Evolutionary conservation across 176 grass and related monocot species (phyloP), one percentile per base, ranked within the genome.

Genomic region (Melocanna baccifera): DNA sequence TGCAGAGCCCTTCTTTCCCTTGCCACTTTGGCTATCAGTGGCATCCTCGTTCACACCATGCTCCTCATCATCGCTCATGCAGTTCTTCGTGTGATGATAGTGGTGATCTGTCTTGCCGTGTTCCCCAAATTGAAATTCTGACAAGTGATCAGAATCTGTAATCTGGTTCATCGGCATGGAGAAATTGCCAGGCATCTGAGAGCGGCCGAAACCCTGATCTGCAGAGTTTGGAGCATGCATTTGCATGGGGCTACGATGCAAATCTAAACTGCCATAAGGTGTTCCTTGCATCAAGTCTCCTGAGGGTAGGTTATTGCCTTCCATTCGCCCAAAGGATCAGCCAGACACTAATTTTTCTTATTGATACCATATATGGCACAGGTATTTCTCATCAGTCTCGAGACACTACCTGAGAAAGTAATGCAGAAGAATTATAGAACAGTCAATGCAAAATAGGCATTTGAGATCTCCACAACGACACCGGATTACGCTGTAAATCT

Each of bases 1-100:
- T 5, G 89, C 84, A 77, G 86, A 80, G 42, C 59, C 78, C 79
- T 92, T 99, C 62, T 83, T 96, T 42, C 48, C 81, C 67, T 91
- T 89, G 63, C 50, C 79, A 85, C 70, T 87, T 30, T 79, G 86
- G 9, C 37, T 76, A 80, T 90, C 86, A 42, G 34, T 77, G 47
- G 67, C 76, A 73, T 97, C 91, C 73, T 97, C 91, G 0, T 42
- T 83, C 63, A 89, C 34, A 20, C 68, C 79, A 34, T 81, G 85
- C 16, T 90, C 96, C 25, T 96, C 93, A 0, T 91, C 93, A 69
- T 99, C 93, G 77, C 91, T 93, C 41, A 83, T 25, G 9, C 9
- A 71, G 51, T 83, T 86, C 81, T 87, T 93, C 11, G 75, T 26
- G 43, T 84, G 88, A 75, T 86, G 76, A 75, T 64, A 61, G 28